Evolutionary conservation across 257 asterid genomes (phyloP).

Genomic region (Eucommia ulmoides): DNA sequence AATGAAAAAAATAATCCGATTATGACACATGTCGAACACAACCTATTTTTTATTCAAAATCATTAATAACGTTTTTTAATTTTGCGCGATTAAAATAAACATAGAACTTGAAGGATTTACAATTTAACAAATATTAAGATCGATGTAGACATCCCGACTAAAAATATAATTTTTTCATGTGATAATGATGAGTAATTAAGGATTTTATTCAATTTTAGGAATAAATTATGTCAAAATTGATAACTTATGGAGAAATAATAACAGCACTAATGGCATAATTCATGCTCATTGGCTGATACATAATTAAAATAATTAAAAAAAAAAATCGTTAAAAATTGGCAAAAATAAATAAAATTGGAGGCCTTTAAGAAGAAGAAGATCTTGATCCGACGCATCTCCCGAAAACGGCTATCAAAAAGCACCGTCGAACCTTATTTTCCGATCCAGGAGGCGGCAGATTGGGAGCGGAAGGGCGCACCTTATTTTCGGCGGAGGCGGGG

Average conservation of each 20-base stretch:
- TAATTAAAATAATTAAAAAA: neutral
- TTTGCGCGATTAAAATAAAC: too few species aligned
- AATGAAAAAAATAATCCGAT: too few species aligned
- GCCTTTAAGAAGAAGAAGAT: slow-evolving; percentile 16
- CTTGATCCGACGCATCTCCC: slow-evolving; percentile 22
- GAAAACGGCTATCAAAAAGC: slow-evolving; percentile 22
- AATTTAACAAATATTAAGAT: too few species aligned
- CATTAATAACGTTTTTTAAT: too few species aligned
- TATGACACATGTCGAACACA: too few species aligned
- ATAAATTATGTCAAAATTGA: neutral
- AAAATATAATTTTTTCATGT: too few species aligned
- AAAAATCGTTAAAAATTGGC: neutral
- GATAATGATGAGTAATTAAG: neutral
- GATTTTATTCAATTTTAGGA: neutral
- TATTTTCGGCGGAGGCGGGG: too few species aligned
- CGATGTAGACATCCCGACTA: too few species aligned
- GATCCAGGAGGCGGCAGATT: slow-evolving; percentile 15
- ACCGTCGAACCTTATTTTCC: slow-evolving; percentile 17
- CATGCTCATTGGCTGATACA: neutral
- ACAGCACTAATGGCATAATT: neutral
- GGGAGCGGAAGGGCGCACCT: slow-evolving; percentile 1
- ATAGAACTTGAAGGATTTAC: too few species aligned
- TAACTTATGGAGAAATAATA: neutral
- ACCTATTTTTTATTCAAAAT: too few species aligned
- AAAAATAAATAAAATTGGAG: neutral